A percentile compares a stretch with the other conserved stretches of the same genome.
Evolutionary conservation across 768 basidiomycete genomes (phyloP).

Genomic region (Pleurotus citrinopileatus): DNA sequence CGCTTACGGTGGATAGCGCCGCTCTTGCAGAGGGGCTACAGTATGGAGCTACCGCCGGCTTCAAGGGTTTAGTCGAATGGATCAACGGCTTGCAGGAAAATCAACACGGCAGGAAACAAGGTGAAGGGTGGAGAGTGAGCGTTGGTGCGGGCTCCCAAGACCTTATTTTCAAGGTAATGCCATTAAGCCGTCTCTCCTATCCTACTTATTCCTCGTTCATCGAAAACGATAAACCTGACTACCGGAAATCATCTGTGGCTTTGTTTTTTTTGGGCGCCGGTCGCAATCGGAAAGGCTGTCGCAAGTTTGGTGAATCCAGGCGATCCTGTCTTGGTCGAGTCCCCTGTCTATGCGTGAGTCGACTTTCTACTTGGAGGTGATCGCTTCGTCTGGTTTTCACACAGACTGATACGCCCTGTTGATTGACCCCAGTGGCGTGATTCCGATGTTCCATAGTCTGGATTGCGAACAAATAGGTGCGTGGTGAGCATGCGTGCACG

Average conservation of each 20-base stretch:
- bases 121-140: slow-evolving; percentile 72
- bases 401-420: slow-evolving; percentile 14
- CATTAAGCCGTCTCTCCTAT: not conserved
- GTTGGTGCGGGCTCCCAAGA: slow-evolving; percentile 89
- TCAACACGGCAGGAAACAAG: slow-evolving; percentile 59
- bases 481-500: slow-evolving; percentile 13
- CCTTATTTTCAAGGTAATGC: slow-evolving; percentile 77
- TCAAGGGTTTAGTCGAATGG: slow-evolving; percentile 66
- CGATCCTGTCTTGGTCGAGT: slow-evolving; percentile 79
- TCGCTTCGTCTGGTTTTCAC: not conserved
- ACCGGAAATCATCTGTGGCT: not conserved
- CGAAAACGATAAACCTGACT: not conserved
- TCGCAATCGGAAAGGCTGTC: slow-evolving; percentile 57
- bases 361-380: not conserved
- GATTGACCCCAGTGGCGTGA: slow-evolving; percentile 47
- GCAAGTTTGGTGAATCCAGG: slow-evolving; percentile 71
- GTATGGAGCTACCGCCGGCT: slow-evolving; percentile 70
- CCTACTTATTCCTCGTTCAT: not conserved
- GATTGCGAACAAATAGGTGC: slow-evolving; percentile 59
- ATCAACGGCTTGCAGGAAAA: slow-evolving; percentile 66
- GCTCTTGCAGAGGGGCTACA: slow-evolving; percentile 73
- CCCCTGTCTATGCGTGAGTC: slow-evolving; percentile 72
- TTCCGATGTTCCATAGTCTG: slow-evolving; percentile 58
- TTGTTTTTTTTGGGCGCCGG: not conserved
- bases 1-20: slow-evolving; percentile 50